These are phyloP conservation scores for Talaromyces ruber DNA, from an alignment of 495 filamentous ascomycete genomes.

Conservation along the genomic window DNA sequence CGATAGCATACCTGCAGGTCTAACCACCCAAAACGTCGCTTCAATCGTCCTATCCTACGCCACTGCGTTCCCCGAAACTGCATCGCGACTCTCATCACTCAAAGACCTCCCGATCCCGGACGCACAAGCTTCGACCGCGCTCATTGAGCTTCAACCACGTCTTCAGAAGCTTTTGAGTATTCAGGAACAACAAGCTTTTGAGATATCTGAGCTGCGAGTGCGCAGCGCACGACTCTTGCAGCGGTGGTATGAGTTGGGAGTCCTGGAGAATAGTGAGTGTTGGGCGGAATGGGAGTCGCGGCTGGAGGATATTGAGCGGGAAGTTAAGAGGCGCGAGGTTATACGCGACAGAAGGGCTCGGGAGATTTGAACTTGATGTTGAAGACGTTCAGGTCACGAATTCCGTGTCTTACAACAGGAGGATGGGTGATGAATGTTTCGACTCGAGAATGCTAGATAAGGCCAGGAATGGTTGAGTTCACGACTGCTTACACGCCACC, in stretches of 20 bases:
- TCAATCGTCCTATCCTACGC: conserved; percentile 71
- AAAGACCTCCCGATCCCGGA: conserved; percentile 70
- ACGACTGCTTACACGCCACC: background rate
- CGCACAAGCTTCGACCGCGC: conserved; percentile 50
- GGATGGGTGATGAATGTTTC: background rate
- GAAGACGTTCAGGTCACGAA: background rate
- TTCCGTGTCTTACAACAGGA: background rate
- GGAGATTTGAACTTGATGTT: conserved; percentile 14
- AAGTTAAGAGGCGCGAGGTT: conserved; percentile 51
- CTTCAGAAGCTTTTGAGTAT: conserved; percentile 55
- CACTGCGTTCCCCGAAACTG: conserved; percentile 63
- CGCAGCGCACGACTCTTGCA: conserved; percentile 65
- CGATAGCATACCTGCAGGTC: conserved; percentile 30
- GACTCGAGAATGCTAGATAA: background rate
- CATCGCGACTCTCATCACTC: conserved; percentile 72
- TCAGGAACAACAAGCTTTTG: conserved; percentile 64
- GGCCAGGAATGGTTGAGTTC: background rate
- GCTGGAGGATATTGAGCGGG: conserved; percentile 57
- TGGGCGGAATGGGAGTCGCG: conserved; percentile 69
- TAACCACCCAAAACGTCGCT: conserved; percentile 35
- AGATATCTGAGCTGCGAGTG: conserved; percentile 61
- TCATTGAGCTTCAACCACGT: conserved; percentile 63
- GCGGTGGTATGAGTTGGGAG: conserved; percentile 69
- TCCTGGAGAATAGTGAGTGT: conserved; percentile 59
- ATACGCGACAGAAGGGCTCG: conserved; percentile 27